A percentile compares a stretch with the other conserved stretches of the same genome.
Evolutionary conservation across 2,329 filamentous ascomycete species (phyloP).

Genomic region (Neurospora sp.): DNA sequence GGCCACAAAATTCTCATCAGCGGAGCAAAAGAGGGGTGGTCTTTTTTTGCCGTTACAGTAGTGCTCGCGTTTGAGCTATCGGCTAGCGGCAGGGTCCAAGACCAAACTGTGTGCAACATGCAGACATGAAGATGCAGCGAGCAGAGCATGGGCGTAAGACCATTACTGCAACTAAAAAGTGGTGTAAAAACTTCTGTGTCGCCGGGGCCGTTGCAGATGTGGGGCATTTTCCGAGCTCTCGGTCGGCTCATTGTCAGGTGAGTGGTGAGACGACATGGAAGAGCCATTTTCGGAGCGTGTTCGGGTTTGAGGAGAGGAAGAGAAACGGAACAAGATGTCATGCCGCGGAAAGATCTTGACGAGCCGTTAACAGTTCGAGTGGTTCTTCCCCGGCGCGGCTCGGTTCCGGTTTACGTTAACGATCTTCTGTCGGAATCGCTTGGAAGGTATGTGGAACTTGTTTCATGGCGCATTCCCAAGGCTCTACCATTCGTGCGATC

Average conservation of each 20-base stretch:
- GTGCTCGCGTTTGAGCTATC: not conserved
- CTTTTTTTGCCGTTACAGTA: not conserved
- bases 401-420: not conserved
- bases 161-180: not conserved
- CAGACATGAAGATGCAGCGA: not conserved
- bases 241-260: not conserved
- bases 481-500: not conserved
- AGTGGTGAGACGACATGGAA: not conserved
- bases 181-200: not conserved
- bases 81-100: not conserved
- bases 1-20: not conserved
- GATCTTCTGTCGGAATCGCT: not conserved
- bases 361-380: not conserved
- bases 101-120: not conserved
- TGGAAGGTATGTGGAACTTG: not conserved
- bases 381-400: not conserved
- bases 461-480: not conserved
- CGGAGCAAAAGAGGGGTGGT: not conserved
- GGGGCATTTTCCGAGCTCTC: not conserved
- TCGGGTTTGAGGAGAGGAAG: not conserved
- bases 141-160: not conserved
- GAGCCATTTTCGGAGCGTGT: not conserved
- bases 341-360: not conserved
- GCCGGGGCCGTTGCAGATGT: not conserved
- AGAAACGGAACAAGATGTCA: not conserved